A percentile compares a stretch with the other conserved stretches of the same genome.
phyloP scores from a whole-genome alignment of 495 filamentous ascomycete species.

The Cudoniella acicularis region DNA sequence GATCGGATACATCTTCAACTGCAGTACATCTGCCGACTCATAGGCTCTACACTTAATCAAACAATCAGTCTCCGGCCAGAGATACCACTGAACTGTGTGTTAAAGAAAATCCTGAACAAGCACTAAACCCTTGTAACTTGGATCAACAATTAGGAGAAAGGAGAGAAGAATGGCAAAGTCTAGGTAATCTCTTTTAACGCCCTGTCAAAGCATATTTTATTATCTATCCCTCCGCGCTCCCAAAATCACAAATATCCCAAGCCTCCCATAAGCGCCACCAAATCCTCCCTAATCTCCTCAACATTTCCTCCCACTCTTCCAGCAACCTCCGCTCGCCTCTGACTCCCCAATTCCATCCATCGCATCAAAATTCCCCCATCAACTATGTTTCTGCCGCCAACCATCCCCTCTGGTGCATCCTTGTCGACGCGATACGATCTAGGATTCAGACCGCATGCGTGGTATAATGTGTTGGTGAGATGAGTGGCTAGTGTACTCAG shows the following conservation, averaged over 20 bases:
- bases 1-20: no score
- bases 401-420: constrained; percentile 26
- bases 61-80: no score
- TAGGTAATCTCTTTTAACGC: no score
- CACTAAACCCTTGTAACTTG: no score
- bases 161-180: no score
- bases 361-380: constrained; percentile 50
- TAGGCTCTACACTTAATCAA: no score
- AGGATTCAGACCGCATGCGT: constrained; percentile 77
- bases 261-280: constrained; percentile 36
- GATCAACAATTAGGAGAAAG: no score
- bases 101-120: no score
- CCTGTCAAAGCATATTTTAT: not conserved
- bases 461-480: constrained; percentile 69
- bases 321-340: constrained; percentile 65
- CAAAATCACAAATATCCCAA: constrained; percentile 24
- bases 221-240: not conserved
- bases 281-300: constrained; percentile 57
- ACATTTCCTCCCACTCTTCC: constrained; percentile 62
- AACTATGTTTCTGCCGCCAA: constrained; percentile 44
- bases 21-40: no score
- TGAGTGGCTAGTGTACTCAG: constrained; percentile 79
- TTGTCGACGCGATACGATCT: constrained; percentile 59
- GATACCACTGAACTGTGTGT: no score
- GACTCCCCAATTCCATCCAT: constrained; percentile 67